Base-by-base conservation (phyloP, 2,329 filamentous ascomycete genomes). In the Alternaria conjuncta region DNA sequence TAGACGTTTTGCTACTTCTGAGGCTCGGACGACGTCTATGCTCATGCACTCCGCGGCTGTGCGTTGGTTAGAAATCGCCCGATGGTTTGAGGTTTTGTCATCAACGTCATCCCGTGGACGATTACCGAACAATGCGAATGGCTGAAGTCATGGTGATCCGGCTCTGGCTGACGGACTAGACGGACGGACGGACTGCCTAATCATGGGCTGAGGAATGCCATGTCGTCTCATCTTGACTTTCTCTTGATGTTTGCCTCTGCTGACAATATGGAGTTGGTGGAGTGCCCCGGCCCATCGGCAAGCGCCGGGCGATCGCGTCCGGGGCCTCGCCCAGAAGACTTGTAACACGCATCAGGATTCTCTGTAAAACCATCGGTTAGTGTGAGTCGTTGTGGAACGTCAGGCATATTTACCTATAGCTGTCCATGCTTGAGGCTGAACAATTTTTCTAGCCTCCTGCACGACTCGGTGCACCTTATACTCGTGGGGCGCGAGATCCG, bases 41-140 rank as follows among this genome's bases (percentile, higher is more conserved):
- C 62, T 65, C 47, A 57, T 57, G 57, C 54, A 47, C 51, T 63
- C 61, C 51, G 63, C 61, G 63, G 65, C 54, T 55, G 47, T 53
- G 57, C 55, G 53, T 65, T 67, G 55, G 66, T 65, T 65, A 60
- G 28, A 61, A 58, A 64, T 67, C 60, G 44, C 55, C 41, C 51
- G 58, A 62, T 66, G 58, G 25, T 47, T 51, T 43, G 43, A 10
- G 41, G 56, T 65, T 66, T 67, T 67, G 68, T 69, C 68, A 69
- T 67, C 68, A 60, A 49, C 68, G 60, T 63, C 61, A 63, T 63
- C 11, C 43, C 45, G 58, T 60, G n/a, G 49, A 55, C 18, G 32
- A 49, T 21, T 63, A 32, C 57, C 60, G 56, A 55, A 55, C 44
- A 53, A 47, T 23, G 21, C 60, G 25, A 36, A 58, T 36, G 18